Conservation (phyloP, 2,329 filamentous ascomycete genomes). For the Hymenoscyphus fraxineus region DNA sequence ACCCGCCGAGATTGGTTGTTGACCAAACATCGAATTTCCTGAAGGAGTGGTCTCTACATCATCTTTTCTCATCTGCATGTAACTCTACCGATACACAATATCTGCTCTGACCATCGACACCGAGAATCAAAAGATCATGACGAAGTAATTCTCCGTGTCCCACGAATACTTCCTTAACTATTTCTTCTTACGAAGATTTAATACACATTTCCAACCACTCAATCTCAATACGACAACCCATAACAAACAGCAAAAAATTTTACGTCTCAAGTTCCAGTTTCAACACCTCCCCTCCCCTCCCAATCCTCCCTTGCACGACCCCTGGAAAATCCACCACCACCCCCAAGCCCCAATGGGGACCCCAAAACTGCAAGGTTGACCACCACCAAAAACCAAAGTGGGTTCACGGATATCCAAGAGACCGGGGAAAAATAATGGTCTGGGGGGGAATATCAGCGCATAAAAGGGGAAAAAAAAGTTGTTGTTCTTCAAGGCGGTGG, state of each 20-base stretch:
- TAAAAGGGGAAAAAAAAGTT: neutral
- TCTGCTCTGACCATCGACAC: neutral
- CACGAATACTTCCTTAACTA: too few species aligned
- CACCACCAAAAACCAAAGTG: slow-evolving; percentile 8
- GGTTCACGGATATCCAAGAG: slow-evolving; percentile 7
- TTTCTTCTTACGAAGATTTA: neutral
- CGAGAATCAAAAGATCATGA: neutral
- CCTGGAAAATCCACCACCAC: neutral
- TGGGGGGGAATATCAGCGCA: neutral
- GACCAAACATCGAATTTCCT: slow-evolving; percentile 3
- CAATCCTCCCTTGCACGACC: neutral
- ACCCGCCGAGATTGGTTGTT: neutral
- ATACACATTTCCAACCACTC: neutral
- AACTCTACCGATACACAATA: neutral
- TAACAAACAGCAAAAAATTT: neutral
- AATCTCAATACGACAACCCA: neutral
- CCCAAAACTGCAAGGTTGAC: neutral
- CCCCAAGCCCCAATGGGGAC: neutral
- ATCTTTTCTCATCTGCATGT: neutral
- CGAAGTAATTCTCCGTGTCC: too few species aligned
- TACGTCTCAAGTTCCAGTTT: neutral
- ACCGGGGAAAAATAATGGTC: slow-evolving; percentile 4
- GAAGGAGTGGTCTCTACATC: neutral
- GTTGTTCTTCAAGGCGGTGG: slow-evolving; percentile 2
- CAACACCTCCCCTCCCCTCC: neutral